Base-by-base conservation (phyloP, 1,284 basidiomycete genomes). In the Porodaedalea pini region DNA sequence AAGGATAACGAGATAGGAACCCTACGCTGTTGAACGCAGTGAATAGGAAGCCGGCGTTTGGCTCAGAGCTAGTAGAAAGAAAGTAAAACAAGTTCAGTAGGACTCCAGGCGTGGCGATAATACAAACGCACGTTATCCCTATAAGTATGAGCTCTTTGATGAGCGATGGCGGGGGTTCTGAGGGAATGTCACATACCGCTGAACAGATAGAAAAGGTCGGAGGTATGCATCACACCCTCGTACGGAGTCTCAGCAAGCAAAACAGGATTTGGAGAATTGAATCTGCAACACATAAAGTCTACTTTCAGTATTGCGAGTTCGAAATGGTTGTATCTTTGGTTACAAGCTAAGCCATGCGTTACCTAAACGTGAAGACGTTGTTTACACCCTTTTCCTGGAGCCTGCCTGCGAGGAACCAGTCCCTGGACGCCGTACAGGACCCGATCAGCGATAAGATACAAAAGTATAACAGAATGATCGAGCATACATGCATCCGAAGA, bases 401-500 rank as follows among this genome's bases (percentile, higher is more conserved):
- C 32, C 67, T 67, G 36, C 75, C 68, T 0, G 74, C 73, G 51
- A 75, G 63, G 58, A 70, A 70, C 67, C 68, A 71, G 61, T 77
- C 76, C 75, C 76, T 77, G 56, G 4, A 37, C 17, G 8, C 11
- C n/a, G n/a, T 2, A 43, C 4, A n/a, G 1, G 15, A 15, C 31
- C 13, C 17, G 25, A 44, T 41, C 17, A 40, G 34, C 17, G 21
- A 19, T 45, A 56, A 0, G 13, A 43, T 15, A 10, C n/a, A n/a
- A 23, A 15, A 31, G 37, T n/a, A 50, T 37, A n/a, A 7, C 2
- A 13, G 10, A 17, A 6, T 47, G 6, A 40, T 21, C 23, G 39
- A n/a, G 65, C 74, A 4, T 41, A 77, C 77, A 78, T 76, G 73
- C 77, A 78, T 15, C 73, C 71, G 56, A 77, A 77, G 11, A 77